Percentiles rank a stretch among this genome's conserved stretches.
Conservation (phyloP, 768 basidiomycete genomes). For the Gloeophyllum trabeum region DNA sequence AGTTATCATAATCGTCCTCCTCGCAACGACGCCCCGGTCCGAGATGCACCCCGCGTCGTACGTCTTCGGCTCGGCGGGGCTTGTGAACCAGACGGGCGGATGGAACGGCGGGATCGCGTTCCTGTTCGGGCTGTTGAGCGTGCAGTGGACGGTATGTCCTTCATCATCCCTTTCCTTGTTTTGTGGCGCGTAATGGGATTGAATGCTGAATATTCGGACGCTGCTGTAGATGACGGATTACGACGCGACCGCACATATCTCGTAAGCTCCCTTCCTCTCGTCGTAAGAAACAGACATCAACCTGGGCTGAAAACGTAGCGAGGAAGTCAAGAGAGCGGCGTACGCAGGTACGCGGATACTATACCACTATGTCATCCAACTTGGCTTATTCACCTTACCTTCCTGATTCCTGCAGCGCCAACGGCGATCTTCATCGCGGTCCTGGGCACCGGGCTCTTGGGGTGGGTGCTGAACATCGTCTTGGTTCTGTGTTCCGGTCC, state of each 20-base stretch:
- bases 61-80: constrained; percentile 67
- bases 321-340: constrained; percentile 72
- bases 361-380: constrained; percentile 8
- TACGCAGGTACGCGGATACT: constrained; percentile 72
- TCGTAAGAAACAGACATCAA: constrained; percentile 19
- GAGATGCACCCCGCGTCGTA: constrained; percentile 78
- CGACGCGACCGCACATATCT: constrained; percentile 74
- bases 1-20: constrained; percentile 80
- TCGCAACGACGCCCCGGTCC: constrained; percentile 57
- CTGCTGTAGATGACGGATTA: constrained; percentile 39
- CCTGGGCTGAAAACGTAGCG: constrained; percentile 26
- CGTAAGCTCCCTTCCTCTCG: constrained; percentile 30
- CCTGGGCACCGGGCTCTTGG: constrained; percentile 64
- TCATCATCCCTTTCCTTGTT: neutral
- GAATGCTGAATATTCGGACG: constrained; percentile 35
- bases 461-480: constrained; percentile 84
- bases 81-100: constrained; percentile 73
- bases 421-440: constrained; percentile 60
- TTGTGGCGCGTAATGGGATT: neutral
- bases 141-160: constrained; percentile 72
- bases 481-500: constrained; percentile 77
- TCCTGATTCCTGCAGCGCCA: constrained; percentile 23
- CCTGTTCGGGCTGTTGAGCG: constrained; percentile 74
- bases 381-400: neutral
- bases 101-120: constrained; percentile 75